Base-by-base conservation (phyloP, 495 filamentous ascomycete genomes). In the Glarea lozoyensis region DNA sequence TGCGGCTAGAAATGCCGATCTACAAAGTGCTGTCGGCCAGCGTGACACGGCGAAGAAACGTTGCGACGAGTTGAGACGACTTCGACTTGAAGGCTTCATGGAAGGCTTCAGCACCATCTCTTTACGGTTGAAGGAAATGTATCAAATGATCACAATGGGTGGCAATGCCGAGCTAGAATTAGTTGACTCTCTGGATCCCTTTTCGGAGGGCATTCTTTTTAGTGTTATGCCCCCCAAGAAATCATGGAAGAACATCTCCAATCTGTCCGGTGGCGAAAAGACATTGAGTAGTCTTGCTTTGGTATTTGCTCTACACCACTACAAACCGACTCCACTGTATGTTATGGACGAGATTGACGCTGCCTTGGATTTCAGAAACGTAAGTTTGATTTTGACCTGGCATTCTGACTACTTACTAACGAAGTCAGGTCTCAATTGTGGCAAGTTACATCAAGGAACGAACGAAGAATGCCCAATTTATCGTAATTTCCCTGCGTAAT, bases 301-400 rank as follows among this genome's bases (percentile, higher is more conserved):
- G 48, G 92, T 98, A 29, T 98, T 98, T 69, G 92, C 92, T 34
- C 61, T 98, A 55, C 92, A 98, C 65, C 93, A 97, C 58, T 98
- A 95, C 58, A 94, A 94, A 66, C 92, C 92, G 5, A 98, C 92
- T 30, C 92, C 92, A 45, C 63, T 98, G 44, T 98, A 98, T 62
- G 92, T 98, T 40, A 98, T 98, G 92, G 92, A 98, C 62, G 92
- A 98, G 68, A 98, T 98, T 64, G 92, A 98, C 65, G 92, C 92
- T 13, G 92, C 92, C 23, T 58, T 98, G 72, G 92, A 98, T 69
- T 98, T 98, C 71, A 68, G 88, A 60, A 98, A 98, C 59, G 88
- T 92, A 58, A 82, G 86, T 77, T 35, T 2, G 0, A 22, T 37
- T 43, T 31, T 23, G 11, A 2, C 31, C 25, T 42, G 7, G 3